phyloP scores from a whole-genome alignment of 1,284 basidiomycete species.

The Puccinia sorghi region DNA sequence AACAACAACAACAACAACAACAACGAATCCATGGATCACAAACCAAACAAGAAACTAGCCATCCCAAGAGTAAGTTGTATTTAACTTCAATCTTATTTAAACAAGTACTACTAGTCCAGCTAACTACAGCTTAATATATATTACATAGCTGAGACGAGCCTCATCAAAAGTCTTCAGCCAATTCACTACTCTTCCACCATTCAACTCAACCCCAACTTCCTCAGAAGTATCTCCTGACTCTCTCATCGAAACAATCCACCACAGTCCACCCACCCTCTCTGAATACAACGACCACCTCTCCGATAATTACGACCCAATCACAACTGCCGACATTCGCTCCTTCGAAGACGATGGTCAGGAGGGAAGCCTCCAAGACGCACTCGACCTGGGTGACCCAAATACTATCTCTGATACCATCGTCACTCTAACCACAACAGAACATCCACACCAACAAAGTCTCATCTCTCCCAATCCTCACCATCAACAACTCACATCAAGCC shows the following conservation, averaged over 20 bases:
- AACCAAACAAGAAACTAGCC: constrained; percentile 6
- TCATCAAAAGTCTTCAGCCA: constrained; percentile 41
- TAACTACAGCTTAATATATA: neutral
- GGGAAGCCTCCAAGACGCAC: constrained; percentile 39
- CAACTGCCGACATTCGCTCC: constrained; percentile 18
- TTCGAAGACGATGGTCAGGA: constrained; percentile 48
- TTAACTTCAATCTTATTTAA: neutral
- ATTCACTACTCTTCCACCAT: constrained; percentile 4
- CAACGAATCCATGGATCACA: neutral
- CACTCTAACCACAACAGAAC: constrained; percentile 8
- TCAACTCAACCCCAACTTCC: neutral
- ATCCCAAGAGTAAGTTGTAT: neutral
- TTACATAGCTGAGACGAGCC: constrained; percentile 17
- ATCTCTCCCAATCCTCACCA: neutral
- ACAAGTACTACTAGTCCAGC: neutral
- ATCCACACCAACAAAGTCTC: constrained; percentile 6
- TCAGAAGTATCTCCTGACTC: no score
- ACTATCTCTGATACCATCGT: constrained; percentile 18
- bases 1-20: constrained; percentile 8
- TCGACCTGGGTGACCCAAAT: constrained; percentile 21
- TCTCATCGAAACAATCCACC: constrained; percentile 7
- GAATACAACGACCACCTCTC: neutral
- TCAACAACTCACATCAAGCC: neutral
- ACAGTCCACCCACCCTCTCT: neutral
- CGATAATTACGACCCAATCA: constrained; percentile 29